Base-by-base conservation (phyloP, 208 protist species). In the Trypanosoma mega region DNA sequence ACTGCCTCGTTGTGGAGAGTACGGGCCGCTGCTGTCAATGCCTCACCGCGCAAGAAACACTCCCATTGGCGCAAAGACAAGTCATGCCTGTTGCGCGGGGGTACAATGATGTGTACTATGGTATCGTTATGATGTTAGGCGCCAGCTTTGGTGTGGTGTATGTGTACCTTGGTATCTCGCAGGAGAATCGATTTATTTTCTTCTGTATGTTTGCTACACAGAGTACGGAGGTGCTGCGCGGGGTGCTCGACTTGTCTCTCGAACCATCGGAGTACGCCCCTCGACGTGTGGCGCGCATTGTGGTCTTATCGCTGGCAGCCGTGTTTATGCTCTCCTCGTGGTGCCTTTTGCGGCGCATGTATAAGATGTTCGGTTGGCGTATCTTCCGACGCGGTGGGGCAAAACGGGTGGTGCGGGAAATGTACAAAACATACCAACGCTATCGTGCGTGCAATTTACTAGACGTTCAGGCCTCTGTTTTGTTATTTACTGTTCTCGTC, bases 331-430 rank as follows among this genome's bases (percentile, higher is more conserved):
- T 63, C 31, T 20, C 41, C 9, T 53, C 47, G 8, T 63, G 57
- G 45, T 52, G 16, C 41, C 21, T 63, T 2, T n/a, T 63, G 23
- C 48, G 18, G 23, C 21, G 2, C 26, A 44, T 63, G 21, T 53
- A 63, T 30, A 63, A 63, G 23, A 33, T 39, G 31, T 63, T 63
- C 20, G 57, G 43, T 30, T 63, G 57, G 57, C 21, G 44, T n/a
- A 53, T 63, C 30, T 52, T 63, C 18, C 48, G 48, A 18, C 43
- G 57, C 12, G 57, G 57, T 53, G 57, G 57, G 11, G 45, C 41
- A 11, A 4, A 33, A 16, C 44, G n/a, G 21, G 9, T 6, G 12
- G 43, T 53, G 18, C 41, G 43, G 41, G 57, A 63, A 30, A 52
- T 63, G 47, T 63, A 53, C 45, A 63, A 41, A 30, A 55, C 33